These are phyloP conservation scores for Talaromyces sp. DNA, from an alignment of 2,329 filamentous ascomycete species.

Conservation along the genomic window DNA sequence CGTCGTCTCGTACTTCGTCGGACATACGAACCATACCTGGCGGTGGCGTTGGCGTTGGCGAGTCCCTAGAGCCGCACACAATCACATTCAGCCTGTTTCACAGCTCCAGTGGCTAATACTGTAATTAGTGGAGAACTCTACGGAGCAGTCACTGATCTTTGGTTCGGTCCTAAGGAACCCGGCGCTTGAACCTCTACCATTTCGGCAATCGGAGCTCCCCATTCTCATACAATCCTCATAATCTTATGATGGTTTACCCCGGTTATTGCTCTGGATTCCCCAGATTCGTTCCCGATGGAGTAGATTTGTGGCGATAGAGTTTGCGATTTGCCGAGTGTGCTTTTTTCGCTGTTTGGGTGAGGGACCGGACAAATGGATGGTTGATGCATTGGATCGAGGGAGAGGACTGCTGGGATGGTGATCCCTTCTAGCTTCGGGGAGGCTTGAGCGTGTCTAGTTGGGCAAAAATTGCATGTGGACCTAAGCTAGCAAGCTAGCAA, in stretches of 20 bases:
- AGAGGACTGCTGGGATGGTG: neutral
- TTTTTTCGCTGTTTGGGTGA: neutral
- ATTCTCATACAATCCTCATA: neutral
- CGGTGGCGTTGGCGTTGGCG: too few relatives aligned
- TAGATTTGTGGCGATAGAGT: too few relatives aligned
- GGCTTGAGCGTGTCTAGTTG: neutral
- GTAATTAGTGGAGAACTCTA: neutral
- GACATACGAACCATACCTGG: neutral
- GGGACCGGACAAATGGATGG: neutral
- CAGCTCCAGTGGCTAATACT: neutral
- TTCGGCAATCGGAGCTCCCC: neutral
- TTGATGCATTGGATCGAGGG: neutral
- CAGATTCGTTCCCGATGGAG: neutral
- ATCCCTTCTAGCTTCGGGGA: neutral
- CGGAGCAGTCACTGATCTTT: neutral
- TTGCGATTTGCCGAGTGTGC: neutral
- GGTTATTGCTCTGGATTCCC: neutral
- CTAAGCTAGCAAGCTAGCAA: too few relatives aligned
- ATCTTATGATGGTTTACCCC: neutral
- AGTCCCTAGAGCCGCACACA: neutral
- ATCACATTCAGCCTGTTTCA: neutral
- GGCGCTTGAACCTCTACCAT: neutral
- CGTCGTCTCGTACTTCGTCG: neutral
- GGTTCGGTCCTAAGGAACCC: neutral
- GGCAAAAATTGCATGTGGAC: too few relatives aligned